phyloP scores from a whole-genome alignment of 768 basidiomycete genomes.

The Leucosporidium scottii region DNA sequence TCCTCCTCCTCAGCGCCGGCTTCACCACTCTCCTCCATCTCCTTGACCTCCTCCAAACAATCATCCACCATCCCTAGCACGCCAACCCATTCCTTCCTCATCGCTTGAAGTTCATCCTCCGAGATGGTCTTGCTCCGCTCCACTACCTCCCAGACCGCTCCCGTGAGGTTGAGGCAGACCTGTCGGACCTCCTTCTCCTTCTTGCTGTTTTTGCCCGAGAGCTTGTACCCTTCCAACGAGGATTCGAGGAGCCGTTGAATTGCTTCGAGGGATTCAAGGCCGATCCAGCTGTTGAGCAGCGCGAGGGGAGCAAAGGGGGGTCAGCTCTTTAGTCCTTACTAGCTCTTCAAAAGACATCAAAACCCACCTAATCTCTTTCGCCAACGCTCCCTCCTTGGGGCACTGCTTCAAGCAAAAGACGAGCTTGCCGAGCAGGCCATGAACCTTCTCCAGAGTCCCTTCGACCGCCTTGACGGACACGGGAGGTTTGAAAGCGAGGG shows the following conservation, averaged over 20 bases:
- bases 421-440: slow-evolving; percentile 3
- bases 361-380: slow-evolving; percentile 9
- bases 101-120: slow-evolving; percentile 13
- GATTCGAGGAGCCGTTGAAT: slow-evolving; percentile 1
- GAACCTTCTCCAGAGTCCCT: slow-evolving; percentile 13
- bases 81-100: slow-evolving; percentile 12
- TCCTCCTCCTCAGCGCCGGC: background rate
- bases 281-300: slow-evolving; percentile 9
- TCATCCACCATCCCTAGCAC: slow-evolving; percentile 21
- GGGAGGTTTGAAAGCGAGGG: slow-evolving; percentile 26
- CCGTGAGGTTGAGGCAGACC: background rate
- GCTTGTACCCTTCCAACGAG: background rate
- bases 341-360: background rate
- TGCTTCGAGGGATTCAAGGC: slow-evolving; percentile 14
- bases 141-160: background rate
- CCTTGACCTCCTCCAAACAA: slow-evolving; percentile 17
- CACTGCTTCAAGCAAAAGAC: background rate
- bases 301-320: background rate
- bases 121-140: background rate
- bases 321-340: background rate
- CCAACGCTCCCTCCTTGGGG: background rate
- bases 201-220: slow-evolving; percentile 1
- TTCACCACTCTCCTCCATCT: background rate
- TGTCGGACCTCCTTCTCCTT: slow-evolving; percentile 2
- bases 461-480: background rate